phyloP scores from a whole-genome alignment of 202 grass and related monocot species.

The Alloteropsis angusta region DNA sequence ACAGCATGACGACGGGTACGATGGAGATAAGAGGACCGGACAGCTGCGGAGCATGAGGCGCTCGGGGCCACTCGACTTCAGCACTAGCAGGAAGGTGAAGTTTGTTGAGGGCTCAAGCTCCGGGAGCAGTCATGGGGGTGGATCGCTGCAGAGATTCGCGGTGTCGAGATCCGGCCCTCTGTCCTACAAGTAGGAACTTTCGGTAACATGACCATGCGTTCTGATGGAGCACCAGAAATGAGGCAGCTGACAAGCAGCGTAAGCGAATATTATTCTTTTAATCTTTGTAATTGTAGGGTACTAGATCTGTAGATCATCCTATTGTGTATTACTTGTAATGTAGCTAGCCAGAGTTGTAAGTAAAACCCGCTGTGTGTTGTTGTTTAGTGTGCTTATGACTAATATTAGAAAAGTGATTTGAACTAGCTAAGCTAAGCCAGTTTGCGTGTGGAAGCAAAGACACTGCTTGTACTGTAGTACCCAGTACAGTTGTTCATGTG shows the following conservation, averaged over 20 bases:
- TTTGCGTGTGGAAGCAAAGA: neutral
- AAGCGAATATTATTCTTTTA: neutral
- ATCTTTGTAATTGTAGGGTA: conserved; percentile 1
- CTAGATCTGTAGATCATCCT: neutral
- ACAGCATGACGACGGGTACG: conserved; percentile 51
- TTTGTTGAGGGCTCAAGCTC: conserved; percentile 79
- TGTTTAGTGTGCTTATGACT: neutral
- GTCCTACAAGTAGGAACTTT: conserved; percentile 54
- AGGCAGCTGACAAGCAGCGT: neutral
- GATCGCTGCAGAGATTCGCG: conserved; percentile 57
- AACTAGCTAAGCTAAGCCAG: neutral
- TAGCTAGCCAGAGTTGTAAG: conserved; percentile 28
- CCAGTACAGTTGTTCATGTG: neutral
- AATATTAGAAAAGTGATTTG: conserved; percentile 13
- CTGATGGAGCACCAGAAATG: neutral
- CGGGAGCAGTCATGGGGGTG: conserved; percentile 45
- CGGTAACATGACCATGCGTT: neutral
- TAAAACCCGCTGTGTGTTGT: neutral
- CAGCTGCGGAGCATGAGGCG: conserved; percentile 62
- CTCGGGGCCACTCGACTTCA: conserved; percentile 71
- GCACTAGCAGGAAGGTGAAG: conserved; percentile 61
- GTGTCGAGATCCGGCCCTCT: conserved; percentile 88
- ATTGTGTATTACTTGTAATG: neutral
- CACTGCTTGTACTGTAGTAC: neutral
- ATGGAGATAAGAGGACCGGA: conserved; percentile 45